phyloP scores from a whole-genome alignment of 2,329 filamentous ascomycete species.

The Arthrinium puccinioides region DNA sequence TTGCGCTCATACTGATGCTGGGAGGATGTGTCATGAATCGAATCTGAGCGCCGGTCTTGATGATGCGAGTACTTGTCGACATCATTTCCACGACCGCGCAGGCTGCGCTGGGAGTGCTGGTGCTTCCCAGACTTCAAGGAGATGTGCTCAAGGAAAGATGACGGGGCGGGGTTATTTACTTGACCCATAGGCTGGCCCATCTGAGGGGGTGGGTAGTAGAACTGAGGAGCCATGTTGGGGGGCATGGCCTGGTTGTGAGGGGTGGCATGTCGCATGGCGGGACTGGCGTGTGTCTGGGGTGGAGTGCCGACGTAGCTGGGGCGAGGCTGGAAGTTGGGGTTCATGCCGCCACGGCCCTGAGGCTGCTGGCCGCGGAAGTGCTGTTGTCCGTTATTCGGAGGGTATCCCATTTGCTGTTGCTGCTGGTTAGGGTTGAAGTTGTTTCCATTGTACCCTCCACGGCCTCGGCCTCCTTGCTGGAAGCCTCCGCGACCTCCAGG shows the following conservation, averaged over 20 bases:
- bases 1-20: conserved; percentile 27
- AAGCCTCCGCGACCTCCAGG: conserved; percentile 49
- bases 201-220: conserved; percentile 51
- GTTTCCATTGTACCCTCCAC: conserved; percentile 35
- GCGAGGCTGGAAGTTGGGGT: conserved; percentile 36
- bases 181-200: conserved; percentile 55
- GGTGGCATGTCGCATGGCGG: conserved; percentile 52
- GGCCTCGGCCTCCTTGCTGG: conserved; percentile 41
- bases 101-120: conserved; percentile 33
- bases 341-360: conserved; percentile 43
- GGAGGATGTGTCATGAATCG: conserved; percentile 23
- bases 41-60: conserved; percentile 24
- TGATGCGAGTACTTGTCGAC: conserved; percentile 35
- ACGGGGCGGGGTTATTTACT: conserved; percentile 46
- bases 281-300: conserved; percentile 31
- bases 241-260: conserved; percentile 54
- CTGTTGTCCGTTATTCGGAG: conserved; percentile 29
- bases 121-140: conserved; percentile 31
- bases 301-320: conserved; percentile 34
- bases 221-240: conserved; percentile 52
- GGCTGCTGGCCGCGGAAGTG: conserved; percentile 31
- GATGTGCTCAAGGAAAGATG: conserved; percentile 24
- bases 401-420: conserved; percentile 37
- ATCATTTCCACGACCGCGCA: conserved; percentile 34
- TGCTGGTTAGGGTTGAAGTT: conserved; percentile 27